Evolutionary conservation across 164 flowering plant species (phyloP).

Genomic region (Stephania cephalantha): DNA sequence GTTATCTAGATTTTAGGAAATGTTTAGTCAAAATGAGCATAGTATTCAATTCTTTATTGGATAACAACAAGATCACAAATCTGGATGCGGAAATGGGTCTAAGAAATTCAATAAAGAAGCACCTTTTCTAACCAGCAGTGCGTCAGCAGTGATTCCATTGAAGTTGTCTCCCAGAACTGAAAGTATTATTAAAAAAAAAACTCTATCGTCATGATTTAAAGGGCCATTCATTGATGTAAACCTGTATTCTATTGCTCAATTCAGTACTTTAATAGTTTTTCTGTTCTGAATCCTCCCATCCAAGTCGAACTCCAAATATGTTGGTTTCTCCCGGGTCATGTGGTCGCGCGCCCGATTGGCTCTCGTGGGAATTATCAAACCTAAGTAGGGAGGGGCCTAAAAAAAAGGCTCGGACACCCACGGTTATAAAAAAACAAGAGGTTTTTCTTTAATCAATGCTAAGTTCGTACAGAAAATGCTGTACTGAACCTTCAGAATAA

Average conservation of each 20-base stretch:
- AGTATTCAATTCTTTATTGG: neutral
- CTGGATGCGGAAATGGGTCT: neutral
- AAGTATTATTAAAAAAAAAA: neutral
- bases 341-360: no score
- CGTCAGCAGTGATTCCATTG: neutral
- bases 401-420: no score
- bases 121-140: neutral
- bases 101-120: neutral
- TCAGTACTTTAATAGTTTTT: neutral
- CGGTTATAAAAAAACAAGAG: no score
- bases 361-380: no score
- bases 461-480: neutral
- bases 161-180: neutral
- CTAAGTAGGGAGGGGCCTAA: no score
- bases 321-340: no score
- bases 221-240: neutral
- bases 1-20: slow-evolving; percentile 1
- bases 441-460: neutral
- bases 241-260: neutral
- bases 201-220: neutral
- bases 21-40: neutral
- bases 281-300: no score
- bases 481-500: neutral
- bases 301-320: no score
- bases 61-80: neutral